A percentile compares a stretch with the other conserved stretches of the same genome.
Evolutionary conservation across 768 basidiomycete species (phyloP).

Genomic region (Nevesoporus exiguus): DNA sequence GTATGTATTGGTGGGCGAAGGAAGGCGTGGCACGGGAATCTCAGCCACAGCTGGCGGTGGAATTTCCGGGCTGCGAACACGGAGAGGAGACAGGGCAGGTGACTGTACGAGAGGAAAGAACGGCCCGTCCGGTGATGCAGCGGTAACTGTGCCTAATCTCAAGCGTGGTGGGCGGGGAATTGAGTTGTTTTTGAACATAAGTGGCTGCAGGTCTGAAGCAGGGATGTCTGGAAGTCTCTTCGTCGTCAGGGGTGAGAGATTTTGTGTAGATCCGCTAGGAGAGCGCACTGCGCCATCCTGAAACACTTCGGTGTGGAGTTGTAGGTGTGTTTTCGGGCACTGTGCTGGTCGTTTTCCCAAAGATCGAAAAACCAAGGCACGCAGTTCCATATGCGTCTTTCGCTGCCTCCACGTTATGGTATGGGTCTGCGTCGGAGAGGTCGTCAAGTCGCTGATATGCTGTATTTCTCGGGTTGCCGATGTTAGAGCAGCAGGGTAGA

Average conservation of each 20-base stretch:
- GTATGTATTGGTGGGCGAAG: slow-evolving; percentile 7
- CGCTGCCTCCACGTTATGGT: slow-evolving; percentile 5
- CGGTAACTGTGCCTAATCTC: slow-evolving; percentile 16
- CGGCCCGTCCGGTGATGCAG: slow-evolving; percentile 2
- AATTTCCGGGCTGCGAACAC: slow-evolving; percentile 15
- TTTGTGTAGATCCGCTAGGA: slow-evolving; percentile 27
- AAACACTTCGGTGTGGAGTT: slow-evolving; percentile 35
- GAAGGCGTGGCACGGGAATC: slow-evolving; percentile 11
- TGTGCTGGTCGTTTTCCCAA: slow-evolving; percentile 9
- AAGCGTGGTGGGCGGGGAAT: slow-evolving; percentile 6
- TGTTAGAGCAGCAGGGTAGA: slow-evolving; percentile 14
- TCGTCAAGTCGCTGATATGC: not conserved
- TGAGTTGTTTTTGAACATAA: not conserved
- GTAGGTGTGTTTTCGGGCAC: slow-evolving; percentile 33
- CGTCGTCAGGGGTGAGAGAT: slow-evolving; percentile 7
- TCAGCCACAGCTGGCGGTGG: slow-evolving; percentile 21
- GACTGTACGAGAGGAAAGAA: slow-evolving; percentile 7
- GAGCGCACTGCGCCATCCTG: slow-evolving; percentile 26
- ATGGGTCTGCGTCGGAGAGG: not conserved
- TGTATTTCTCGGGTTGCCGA: not conserved
- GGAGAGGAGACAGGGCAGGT: slow-evolving; percentile 12
- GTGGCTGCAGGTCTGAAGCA: not conserved
- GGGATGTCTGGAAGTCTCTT: not conserved
- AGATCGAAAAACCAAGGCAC: slow-evolving; percentile 6
- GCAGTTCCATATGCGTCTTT: slow-evolving; percentile 25